Evolutionary conservation across 768 basidiomycete species (phyloP).

Genomic region (Mycena capillaripes): DNA sequence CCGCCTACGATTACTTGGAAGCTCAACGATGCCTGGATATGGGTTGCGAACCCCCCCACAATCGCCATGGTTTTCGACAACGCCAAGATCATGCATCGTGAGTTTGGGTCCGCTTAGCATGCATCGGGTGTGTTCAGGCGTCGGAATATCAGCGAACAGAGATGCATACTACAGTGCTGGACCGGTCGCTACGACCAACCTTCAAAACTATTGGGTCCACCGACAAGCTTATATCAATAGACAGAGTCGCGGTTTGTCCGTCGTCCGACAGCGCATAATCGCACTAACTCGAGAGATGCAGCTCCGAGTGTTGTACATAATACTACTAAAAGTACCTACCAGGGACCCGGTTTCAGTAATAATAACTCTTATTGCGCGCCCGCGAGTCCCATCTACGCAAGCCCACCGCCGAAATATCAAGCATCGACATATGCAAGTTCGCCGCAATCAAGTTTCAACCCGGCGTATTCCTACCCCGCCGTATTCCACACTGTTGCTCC

Average conservation of each 20-base stretch:
- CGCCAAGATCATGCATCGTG: conserved; percentile 11
- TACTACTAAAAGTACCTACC: conserved; percentile 18
- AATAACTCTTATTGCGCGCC: conserved; percentile 10
- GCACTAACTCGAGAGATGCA: background rate
- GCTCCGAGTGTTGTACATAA: conserved; percentile 14
- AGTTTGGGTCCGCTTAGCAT: background rate
- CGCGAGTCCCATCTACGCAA: background rate
- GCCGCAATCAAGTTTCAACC: background rate
- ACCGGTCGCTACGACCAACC: conserved; percentile 24
- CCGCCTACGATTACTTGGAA: conserved; percentile 30
- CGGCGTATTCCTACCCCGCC: background rate
- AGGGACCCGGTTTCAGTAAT: conserved; percentile 9
- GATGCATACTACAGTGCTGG: conserved; percentile 19
- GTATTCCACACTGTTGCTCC: conserved; percentile 12
- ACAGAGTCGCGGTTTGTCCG: conserved; percentile 10
- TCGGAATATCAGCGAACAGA: conserved; percentile 13
- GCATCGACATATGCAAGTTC: background rate
- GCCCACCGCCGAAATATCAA: conserved; percentile 5
- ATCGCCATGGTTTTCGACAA: conserved; percentile 27
- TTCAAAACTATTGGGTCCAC: conserved; percentile 31
- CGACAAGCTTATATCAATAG: conserved; percentile 23
- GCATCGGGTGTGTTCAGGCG: conserved; percentile 6
- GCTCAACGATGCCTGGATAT: conserved; percentile 32
- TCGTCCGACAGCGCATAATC: background rate
- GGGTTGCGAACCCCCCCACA: conserved; percentile 22